Percentiles rank a stretch among this genome's conserved stretches.
These are phyloP conservation scores for Rhynchospora pubera DNA, from an alignment of 176 grass and related monocot genomes.

Conservation along the genomic window DNA sequence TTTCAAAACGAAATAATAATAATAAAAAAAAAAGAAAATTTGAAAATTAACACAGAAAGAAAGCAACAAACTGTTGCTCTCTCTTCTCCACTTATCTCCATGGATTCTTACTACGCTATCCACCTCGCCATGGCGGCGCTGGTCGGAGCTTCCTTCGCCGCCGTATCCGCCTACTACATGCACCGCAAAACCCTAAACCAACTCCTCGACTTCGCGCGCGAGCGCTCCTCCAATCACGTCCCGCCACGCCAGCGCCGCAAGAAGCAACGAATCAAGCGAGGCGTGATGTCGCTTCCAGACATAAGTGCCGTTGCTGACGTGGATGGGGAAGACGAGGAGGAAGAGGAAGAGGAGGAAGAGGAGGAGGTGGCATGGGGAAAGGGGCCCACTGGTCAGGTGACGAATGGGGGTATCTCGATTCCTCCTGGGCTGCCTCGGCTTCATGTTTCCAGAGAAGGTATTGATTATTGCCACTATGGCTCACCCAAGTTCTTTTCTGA, in stretches of 20 bases:
- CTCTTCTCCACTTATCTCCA: background rate
- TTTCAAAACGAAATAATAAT: background rate
- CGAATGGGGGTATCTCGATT: conserved; percentile 31
- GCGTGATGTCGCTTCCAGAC: conserved; percentile 47
- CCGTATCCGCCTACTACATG: conserved; percentile 69
- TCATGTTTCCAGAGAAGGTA: conserved; percentile 65
- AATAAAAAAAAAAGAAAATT: no score
- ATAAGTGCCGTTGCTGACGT: conserved; percentile 28
- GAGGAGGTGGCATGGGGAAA: conserved; percentile 15
- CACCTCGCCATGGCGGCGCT: conserved; percentile 83
- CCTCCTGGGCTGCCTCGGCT: conserved; percentile 58
- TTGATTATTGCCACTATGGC: conserved; percentile 16
- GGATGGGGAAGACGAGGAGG: conserved; percentile 28
- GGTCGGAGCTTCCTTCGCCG: conserved; percentile 61
- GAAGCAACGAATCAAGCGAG: background rate
- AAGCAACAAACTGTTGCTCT: background rate
- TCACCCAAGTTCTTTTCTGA: conserved; percentile 14
- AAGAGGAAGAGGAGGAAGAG: conserved; percentile 29
- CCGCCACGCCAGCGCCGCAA: conserved; percentile 8
- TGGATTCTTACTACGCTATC: conserved; percentile 66
- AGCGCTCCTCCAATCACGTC: conserved; percentile 12
- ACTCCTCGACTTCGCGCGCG: conserved; percentile 62
- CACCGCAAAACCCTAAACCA: conserved; percentile 66
- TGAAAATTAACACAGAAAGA: no score
- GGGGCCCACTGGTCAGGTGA: conserved; percentile 10